A percentile compares a stretch with the other conserved stretches of the same genome.
phyloP scores from a whole-genome alignment of 2,329 filamentous ascomycete species.

The Xylaria sp. region DNA sequence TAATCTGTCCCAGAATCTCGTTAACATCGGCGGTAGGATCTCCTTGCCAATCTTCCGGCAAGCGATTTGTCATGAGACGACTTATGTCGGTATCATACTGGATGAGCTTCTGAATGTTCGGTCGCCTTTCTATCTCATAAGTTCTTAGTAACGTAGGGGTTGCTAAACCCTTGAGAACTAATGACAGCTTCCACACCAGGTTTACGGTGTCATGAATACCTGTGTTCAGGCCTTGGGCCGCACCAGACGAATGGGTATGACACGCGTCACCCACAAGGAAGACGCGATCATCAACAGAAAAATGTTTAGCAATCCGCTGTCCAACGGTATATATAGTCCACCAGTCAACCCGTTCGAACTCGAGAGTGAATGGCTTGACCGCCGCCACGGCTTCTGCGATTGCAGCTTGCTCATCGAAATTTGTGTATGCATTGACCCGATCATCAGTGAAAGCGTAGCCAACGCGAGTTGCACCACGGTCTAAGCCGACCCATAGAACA shows the following conservation, averaged over 20 bases:
- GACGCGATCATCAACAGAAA: constrained; percentile 57
- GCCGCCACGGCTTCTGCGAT: constrained; percentile 31
- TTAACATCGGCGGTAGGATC: constrained; percentile 56
- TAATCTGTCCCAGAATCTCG: constrained; percentile 64
- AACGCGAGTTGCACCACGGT: constrained; percentile 64
- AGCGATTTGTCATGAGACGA: constrained; percentile 53
- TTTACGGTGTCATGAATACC: constrained; percentile 63
- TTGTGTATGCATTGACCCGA: constrained; percentile 51
- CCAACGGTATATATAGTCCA: constrained; percentile 54
- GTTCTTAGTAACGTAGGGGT: constrained; percentile 55
- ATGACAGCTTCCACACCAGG: constrained; percentile 61
- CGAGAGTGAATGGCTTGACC: constrained; percentile 51
- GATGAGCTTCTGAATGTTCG: constrained; percentile 58
- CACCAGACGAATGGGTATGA: constrained; percentile 65
- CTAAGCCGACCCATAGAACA: constrained; percentile 64
- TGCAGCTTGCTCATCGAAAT: constrained; percentile 49
- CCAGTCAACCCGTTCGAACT: constrained; percentile 54
- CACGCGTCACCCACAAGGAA: constrained; percentile 68
- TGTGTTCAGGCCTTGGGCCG: constrained; percentile 68
- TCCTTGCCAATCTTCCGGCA: constrained; percentile 53
- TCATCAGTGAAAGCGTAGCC: constrained; percentile 63
- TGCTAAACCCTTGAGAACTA: constrained; percentile 51
- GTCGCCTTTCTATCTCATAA: constrained; percentile 60
- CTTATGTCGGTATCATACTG: constrained; percentile 55
- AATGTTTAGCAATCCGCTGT: constrained; percentile 42